Conservation (phyloP, 2,329 filamentous ascomycete species). For the Penicillium janthinellum region DNA sequence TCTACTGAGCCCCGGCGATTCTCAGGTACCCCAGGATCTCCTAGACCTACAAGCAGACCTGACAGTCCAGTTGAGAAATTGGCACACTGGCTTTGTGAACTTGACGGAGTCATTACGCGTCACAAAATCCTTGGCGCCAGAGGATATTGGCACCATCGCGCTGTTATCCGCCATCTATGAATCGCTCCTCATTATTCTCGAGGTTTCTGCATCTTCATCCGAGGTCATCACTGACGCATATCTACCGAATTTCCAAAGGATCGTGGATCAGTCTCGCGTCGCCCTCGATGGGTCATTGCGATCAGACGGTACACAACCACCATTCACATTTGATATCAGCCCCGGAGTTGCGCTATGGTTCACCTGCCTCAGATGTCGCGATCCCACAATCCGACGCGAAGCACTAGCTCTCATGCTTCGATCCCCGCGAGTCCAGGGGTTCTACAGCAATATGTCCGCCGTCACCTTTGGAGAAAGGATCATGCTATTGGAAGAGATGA, state of each 20-base stretch:
- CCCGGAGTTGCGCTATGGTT: slow-evolving; percentile 36
- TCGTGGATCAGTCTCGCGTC: slow-evolving; percentile 30
- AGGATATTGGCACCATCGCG: slow-evolving; percentile 22
- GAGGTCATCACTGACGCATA: slow-evolving; percentile 27
- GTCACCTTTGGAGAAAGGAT: slow-evolving; percentile 26
- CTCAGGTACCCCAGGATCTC: slow-evolving; percentile 19
- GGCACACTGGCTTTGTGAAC: slow-evolving; percentile 27
- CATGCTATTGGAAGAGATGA: slow-evolving; percentile 36
- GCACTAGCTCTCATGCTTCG: slow-evolving; percentile 31
- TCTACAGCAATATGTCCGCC: slow-evolving; percentile 25
- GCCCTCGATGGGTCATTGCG: slow-evolving; percentile 21
- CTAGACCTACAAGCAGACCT: slow-evolving; percentile 18
- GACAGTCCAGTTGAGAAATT: slow-evolving; percentile 20
- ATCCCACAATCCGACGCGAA: slow-evolving; percentile 32
- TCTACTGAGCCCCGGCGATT: slow-evolving; percentile 10
- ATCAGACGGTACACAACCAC: slow-evolving; percentile 29
- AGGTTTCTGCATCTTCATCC: slow-evolving; percentile 23
- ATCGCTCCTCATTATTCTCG: slow-evolving; percentile 26
- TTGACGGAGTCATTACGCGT: slow-evolving; percentile 15
- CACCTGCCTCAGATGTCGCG: slow-evolving; percentile 35
- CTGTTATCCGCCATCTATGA: slow-evolving; percentile 30
- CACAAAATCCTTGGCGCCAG: slow-evolving; percentile 9
- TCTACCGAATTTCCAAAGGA: slow-evolving; percentile 28
- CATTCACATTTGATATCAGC: slow-evolving; percentile 37
- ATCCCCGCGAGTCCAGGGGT: slow-evolving; percentile 32